These are phyloP conservation scores for Boletus reticulatus DNA, from an alignment of 768 basidiomycete species.

Conservation along the genomic window DNA sequence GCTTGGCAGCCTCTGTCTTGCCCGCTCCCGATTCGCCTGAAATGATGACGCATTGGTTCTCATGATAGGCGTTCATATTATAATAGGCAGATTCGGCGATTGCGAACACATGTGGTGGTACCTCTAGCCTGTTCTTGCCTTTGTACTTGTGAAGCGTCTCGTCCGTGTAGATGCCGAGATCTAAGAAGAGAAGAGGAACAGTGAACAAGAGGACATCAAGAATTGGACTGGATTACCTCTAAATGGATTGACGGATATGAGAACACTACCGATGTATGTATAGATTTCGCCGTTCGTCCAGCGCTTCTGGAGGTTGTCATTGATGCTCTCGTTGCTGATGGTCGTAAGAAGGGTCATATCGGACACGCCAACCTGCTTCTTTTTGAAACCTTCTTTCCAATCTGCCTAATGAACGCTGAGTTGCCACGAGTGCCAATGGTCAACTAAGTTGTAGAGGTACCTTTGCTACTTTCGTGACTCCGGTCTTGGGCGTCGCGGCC, in stretches of 20 bases:
- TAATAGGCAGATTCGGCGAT: conserved; percentile 98
- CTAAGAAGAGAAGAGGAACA: conserved; percentile 37
- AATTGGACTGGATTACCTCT: conserved; percentile 52
- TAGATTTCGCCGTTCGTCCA: conserved; percentile 97
- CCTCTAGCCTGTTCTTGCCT: conserved; percentile 97
- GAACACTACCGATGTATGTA: conserved; percentile 96
- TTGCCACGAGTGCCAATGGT: conserved; percentile 5
- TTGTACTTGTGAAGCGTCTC: conserved; percentile 81
- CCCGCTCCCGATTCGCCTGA: conserved; percentile 99
- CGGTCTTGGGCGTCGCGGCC: conserved; percentile 60
- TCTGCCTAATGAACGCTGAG: conserved; percentile 64
- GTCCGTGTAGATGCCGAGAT: conserved; percentile 97
- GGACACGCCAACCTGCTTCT: conserved; percentile 96
- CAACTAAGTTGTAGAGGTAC: conserved; percentile 37
- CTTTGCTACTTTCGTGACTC: conserved; percentile 68
- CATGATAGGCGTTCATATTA: conserved; percentile 98
- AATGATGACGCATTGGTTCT: conserved; percentile 99
- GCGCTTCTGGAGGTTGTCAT: conserved; percentile 96
- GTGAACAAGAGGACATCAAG: conserved; percentile 1
- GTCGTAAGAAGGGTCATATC: conserved; percentile 98
- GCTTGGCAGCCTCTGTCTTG: conserved; percentile 98
- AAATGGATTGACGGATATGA: conserved; percentile 99
- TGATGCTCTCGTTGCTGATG: conserved; percentile 96
- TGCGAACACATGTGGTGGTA: conserved; percentile 95
- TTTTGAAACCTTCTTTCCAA: conserved; percentile 99